A percentile compares a stretch with the other conserved stretches of the same genome.
phyloP scores from a whole-genome alignment of 176 grass and related monocot genomes.

The Chrysopogon serrulatus region DNA sequence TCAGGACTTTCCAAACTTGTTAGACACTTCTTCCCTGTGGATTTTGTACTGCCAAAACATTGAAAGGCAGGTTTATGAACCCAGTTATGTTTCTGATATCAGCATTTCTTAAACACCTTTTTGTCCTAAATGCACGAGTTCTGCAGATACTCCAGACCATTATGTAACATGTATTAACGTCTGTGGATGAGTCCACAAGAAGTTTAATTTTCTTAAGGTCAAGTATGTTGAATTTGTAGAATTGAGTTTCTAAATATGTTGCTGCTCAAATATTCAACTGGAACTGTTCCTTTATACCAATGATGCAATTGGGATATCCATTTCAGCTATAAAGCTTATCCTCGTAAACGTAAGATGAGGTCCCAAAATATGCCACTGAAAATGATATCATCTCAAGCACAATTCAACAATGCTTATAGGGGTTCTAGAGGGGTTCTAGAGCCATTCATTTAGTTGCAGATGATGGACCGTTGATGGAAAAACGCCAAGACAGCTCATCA shows the following conservation, averaged over 20 bases:
- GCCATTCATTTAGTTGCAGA: background rate
- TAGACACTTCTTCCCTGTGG: background rate
- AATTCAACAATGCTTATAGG: too few relatives aligned
- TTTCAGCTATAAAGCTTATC: background rate
- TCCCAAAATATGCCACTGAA: background rate
- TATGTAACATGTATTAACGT: background rate
- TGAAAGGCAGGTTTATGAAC: background rate
- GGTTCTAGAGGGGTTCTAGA: background rate
- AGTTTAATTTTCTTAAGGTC: background rate
- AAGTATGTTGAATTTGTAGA: background rate
- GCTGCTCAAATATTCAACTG: background rate
- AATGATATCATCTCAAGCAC: too few relatives aligned
- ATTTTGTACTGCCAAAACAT: background rate
- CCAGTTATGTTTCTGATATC: background rate
- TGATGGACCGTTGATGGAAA: too few relatives aligned
- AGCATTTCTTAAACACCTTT: background rate
- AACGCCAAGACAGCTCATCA: too few relatives aligned
- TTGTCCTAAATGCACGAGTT: background rate
- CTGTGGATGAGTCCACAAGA: background rate
- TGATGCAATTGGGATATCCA: background rate
- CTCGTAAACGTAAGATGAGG: background rate
- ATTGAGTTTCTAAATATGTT: background rate
- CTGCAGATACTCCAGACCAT: background rate
- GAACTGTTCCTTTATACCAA: background rate
- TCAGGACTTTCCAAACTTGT: background rate